A percentile compares a stretch with the other conserved stretches of the same genome.
These are phyloP conservation scores for Colletotrichum sp. DNA, from an alignment of 2,329 filamentous ascomycete species.

Conservation along the genomic window DNA sequence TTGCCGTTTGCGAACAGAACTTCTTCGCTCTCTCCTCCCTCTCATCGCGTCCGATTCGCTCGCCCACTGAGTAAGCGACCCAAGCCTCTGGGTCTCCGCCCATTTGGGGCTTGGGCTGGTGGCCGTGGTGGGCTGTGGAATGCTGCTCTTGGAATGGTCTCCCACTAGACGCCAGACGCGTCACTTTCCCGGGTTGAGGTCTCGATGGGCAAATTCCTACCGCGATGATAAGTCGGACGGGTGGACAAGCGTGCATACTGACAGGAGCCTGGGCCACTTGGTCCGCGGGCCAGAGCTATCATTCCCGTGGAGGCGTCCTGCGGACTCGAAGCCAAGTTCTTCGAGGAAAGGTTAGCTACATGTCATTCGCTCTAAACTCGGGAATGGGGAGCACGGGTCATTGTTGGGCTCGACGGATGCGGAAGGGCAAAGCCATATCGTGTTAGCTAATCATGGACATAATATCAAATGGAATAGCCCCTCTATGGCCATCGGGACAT, in stretches of 20 bases:
- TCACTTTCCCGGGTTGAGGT: not conserved
- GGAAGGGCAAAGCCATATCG: not conserved
- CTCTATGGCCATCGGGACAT: not conserved
- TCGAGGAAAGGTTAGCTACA: not conserved
- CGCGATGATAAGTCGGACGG: not conserved
- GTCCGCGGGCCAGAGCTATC: not conserved
- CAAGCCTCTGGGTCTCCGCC: not conserved
- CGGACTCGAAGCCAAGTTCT: not conserved
- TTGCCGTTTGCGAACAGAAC: constrained; percentile 11
- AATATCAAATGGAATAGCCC: not conserved
- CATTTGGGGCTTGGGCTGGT: not conserved
- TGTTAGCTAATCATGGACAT: not conserved
- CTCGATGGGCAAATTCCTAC: not conserved
- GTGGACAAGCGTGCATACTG: not conserved
- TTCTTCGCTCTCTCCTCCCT: not conserved
- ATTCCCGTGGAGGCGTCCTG: not conserved
- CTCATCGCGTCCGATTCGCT: not conserved
- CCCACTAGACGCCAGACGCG: not conserved
- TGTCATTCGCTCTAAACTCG: not conserved
- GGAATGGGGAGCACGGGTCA: constrained; percentile 4
- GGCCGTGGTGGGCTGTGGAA: not conserved
- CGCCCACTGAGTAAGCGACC: not conserved
- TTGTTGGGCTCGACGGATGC: not conserved
- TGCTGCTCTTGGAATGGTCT: constrained; percentile 2
- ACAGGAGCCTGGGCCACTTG: not conserved